Evolutionary conservation across 345 rosid genomes (phyloP).

Genomic region (Erucastrum elatum): DNA sequence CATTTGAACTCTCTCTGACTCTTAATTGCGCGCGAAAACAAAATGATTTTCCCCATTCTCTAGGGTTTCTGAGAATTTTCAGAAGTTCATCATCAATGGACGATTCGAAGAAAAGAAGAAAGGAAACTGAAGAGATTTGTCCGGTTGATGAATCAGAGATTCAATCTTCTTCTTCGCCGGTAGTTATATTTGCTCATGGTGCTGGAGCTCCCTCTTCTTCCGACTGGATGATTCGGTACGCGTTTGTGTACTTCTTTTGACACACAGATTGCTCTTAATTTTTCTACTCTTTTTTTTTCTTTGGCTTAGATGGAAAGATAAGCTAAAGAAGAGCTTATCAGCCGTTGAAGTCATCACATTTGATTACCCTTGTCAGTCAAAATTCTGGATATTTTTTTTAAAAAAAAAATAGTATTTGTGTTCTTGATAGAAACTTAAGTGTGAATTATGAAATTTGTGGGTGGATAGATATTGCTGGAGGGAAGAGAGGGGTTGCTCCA

Average conservation of each 20-base stretch:
- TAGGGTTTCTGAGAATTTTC: background rate
- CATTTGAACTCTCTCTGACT: background rate
- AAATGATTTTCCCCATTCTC: background rate
- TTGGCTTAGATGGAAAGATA: constrained; percentile 73
- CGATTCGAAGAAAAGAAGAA: constrained; percentile 54
- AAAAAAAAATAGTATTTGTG: background rate
- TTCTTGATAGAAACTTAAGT: background rate
- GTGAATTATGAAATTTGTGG: background rate
- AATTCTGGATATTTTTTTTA: background rate
- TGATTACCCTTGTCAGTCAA: constrained; percentile 78
- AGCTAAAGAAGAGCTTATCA: constrained; percentile 53
- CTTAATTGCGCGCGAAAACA: background rate
- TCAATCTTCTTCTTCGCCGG: constrained; percentile 48
- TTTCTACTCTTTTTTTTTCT: background rate
- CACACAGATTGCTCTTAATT: background rate
- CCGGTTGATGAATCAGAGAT: background rate
- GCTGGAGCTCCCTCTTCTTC: constrained; percentile 87
- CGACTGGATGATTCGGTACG: constrained; percentile 8
- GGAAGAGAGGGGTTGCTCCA: constrained; percentile 64
- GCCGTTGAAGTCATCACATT: constrained; percentile 83
- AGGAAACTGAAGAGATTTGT: constrained; percentile 6
- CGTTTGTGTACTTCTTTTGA: background rate
- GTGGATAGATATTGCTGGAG: constrained; percentile 69
- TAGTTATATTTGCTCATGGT: constrained; percentile 80
- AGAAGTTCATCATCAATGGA: constrained; percentile 6